Evolutionary conservation across 2,329 filamentous ascomycete genomes (phyloP).

Genomic region (Verticillium zaregamsianum): DNA sequence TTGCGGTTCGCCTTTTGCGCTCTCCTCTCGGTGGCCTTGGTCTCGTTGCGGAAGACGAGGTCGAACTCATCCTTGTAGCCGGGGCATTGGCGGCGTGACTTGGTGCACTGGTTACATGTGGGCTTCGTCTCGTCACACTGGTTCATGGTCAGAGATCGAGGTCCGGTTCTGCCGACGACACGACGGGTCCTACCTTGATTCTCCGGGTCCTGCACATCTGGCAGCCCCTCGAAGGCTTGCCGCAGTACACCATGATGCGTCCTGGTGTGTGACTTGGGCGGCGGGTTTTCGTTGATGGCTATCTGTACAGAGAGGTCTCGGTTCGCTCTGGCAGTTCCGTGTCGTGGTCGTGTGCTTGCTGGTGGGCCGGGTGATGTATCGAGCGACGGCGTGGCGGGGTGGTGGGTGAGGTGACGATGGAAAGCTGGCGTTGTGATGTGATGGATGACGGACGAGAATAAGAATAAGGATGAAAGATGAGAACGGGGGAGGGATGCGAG

Average conservation of each 20-base stretch:
- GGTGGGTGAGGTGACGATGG: not conserved
- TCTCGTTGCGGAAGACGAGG: conserved; percentile 69
- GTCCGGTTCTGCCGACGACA: not conserved
- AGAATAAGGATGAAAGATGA: not conserved
- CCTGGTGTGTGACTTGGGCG: not conserved
- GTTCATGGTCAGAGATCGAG: not conserved
- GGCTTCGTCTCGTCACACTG: conserved; percentile 67
- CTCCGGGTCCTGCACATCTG: conserved; percentile 70
- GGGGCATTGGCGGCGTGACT: conserved; percentile 59
- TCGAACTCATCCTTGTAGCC: conserved; percentile 71
- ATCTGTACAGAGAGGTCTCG: no score
- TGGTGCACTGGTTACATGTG: conserved; percentile 60
- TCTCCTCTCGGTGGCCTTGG: conserved; percentile 60
- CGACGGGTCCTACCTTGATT: conserved; percentile 58
- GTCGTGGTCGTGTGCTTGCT: not conserved
- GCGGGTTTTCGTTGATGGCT: not conserved
- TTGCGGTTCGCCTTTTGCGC: conserved; percentile 54
- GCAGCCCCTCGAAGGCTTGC: conserved; percentile 64
- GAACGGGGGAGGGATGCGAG: not conserved
- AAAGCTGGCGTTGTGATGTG: not conserved
- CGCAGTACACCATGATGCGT: conserved; percentile 59
- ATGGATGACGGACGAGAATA: not conserved
- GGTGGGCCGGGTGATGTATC: not conserved
- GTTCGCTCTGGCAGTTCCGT: not conserved
- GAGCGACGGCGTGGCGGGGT: not conserved